Base-by-base conservation (phyloP, 2,329 filamentous ascomycete species). In the Pseudocercospora eumusae region DNA sequence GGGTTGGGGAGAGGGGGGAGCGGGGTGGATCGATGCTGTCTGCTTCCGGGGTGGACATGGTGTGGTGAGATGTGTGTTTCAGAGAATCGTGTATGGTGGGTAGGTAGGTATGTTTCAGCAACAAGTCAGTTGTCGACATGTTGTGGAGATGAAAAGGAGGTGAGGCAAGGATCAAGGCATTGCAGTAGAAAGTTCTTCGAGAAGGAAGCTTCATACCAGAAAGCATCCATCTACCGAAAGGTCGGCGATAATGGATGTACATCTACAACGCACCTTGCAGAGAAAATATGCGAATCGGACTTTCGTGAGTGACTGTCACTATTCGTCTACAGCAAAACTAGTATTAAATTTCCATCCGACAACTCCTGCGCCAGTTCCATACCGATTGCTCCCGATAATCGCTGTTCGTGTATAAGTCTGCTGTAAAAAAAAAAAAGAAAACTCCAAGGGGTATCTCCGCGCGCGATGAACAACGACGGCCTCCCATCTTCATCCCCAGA, bases 391-490 rank as follows among this genome's bases (percentile, higher is more conserved):
- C 21, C 25, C 28, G 28, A 36, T 20, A 54, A 21, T 36, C 4
- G 15, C 52, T 54, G 52, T 54, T 54, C 28, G 52, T 49, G 36
- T 40, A 40, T 40, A 40, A 18, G 36, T 9, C 3, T 40, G 36
- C 36, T 40, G 15, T 40, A 15, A 23, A 33, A 10, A 47, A 15
- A 23, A 33, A 10, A 47, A 18, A 27, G 15, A 18, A 21, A 63
- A 57, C 36, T 60, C 61, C 61, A 63, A 56, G 25, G 58, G 61
- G 61, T 63, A 63, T 63, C 61, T 63, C 61, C 61, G 57, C 61
- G 57, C 61, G 61, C 57, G 42, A 33, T 49, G 45, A 63, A 57
- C 45, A 59, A 57, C 45, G 61, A 60, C 61, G 33, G 57, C 50
- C 33, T 56, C 20, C 57, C 42, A 59, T 57, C 61, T 63, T 60